Base-by-base conservation (phyloP, 352 stramenopile genomes). In the Phytophthora colocasiae region DNA sequence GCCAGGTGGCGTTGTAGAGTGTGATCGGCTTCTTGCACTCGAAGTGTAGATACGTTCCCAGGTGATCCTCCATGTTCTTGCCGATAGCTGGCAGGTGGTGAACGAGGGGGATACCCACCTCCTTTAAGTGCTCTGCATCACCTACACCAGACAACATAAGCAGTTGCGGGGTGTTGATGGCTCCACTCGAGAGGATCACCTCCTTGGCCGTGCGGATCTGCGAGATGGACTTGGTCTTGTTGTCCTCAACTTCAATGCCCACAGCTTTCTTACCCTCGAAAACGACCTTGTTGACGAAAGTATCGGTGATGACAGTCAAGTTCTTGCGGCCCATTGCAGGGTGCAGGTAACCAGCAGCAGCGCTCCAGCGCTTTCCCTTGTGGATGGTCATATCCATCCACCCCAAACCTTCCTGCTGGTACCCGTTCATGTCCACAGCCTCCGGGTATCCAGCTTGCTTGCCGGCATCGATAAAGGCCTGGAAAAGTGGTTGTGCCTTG, bases 351-450 rank as follows among this genome's bases (percentile, higher is more conserved):
- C 73, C 86, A 0, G 78, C 60, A 1, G 87, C 68, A 1, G 87
- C 64, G 31, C 80, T 93, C 80, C 86, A 95, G 14, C 87, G 86
- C 47, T 75, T 72, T 45, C 87, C 87, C 55, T 93, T 89, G 70
- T 92, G 68, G 41, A 96, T 77, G 6, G 86, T 96, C 79, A 85
- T 83, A 59, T 96, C 87, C 81, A 95, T 93, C 78, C 85, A 93
- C 4, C 87, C 87, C 31, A 96, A 87, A 31, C 85, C 87, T 68
- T 94, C 87, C 62, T 96, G 86, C 64, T 91, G 82, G 73, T 83
- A 94, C 2, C 87, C 87, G 62, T 96, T 96, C 80, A 92, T 93
- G 58, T 95, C 89, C 15, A 85, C 80, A 9, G 86, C 90, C 57
- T 88, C 86, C 1, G 83, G 80, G 55, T 95, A 96, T 2, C 85